phyloP scores from a whole-genome alignment of 2,329 filamentous ascomycete genomes.

The Macroventuria anomochaeta region DNA sequence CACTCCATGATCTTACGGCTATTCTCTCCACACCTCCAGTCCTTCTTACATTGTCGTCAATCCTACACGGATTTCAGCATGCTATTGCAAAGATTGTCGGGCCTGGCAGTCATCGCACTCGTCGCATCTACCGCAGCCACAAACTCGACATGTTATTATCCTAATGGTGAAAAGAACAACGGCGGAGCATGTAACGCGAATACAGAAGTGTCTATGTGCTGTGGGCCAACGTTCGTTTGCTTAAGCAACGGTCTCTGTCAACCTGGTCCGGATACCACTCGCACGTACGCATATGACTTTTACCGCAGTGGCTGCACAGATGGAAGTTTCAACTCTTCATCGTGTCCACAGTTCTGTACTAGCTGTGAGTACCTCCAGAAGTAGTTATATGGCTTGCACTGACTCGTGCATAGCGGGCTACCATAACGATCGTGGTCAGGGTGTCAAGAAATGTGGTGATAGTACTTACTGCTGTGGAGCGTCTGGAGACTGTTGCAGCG shows the following conservation, averaged over 20 bases:
- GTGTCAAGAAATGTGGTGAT: conserved; percentile 24
- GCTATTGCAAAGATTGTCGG: background rate
- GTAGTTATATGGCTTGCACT: background rate
- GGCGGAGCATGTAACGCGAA: conserved; percentile 24
- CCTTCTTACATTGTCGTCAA: background rate
- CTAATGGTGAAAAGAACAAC: conserved; percentile 22
- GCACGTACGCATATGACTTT: conserved; percentile 24
- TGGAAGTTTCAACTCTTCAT: conserved; percentile 25
- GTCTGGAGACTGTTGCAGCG: conserved; percentile 27
- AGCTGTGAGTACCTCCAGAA: conserved; percentile 25
- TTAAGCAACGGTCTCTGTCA: conserved; percentile 30
- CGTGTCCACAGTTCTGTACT: conserved; percentile 27
- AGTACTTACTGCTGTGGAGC: conserved; percentile 28
- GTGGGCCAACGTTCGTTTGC: conserved; percentile 31
- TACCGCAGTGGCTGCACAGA: conserved; percentile 34
- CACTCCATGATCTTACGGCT: background rate
- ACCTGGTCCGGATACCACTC: conserved; percentile 21
- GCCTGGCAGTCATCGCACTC: background rate
- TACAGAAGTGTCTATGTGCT: conserved; percentile 28
- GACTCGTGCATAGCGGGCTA: conserved; percentile 11
- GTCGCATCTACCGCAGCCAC: background rate
- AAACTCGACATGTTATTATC: conserved; percentile 31
- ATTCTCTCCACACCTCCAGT: conserved; percentile 3
- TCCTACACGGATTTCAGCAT: background rate
- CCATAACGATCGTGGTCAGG: conserved; percentile 22